Conservation (phyloP, 345 rosid species). For the Moricandia moricandioides region DNA sequence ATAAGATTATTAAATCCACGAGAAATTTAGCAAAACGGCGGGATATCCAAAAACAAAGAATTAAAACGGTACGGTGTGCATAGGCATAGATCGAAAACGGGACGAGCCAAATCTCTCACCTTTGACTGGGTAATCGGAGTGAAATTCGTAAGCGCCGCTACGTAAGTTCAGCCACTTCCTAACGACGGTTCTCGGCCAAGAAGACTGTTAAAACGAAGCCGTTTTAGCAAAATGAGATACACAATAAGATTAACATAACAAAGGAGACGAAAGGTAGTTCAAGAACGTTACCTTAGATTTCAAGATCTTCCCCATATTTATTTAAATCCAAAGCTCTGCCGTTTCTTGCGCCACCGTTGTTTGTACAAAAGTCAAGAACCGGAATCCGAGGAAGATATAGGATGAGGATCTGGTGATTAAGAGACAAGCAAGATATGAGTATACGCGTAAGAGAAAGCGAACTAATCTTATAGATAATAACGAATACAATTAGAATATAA, state of each 20-base stretch:
- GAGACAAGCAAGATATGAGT: conserved; percentile 17
- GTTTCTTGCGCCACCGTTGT: conserved; percentile 36
- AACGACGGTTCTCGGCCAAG: conserved; percentile 75
- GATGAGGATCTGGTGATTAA: conserved; percentile 36
- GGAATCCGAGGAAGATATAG: conserved; percentile 25
- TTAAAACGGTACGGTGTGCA: not conserved
- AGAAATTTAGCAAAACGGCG: not conserved
- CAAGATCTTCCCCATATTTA: conserved; percentile 45
- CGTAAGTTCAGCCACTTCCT: conserved; percentile 83
- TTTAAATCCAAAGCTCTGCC: conserved; percentile 36
- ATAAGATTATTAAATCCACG: not conserved
- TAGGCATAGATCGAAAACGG: not conserved
- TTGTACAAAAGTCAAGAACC: conserved; percentile 33
- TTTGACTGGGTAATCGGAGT: conserved; percentile 58
- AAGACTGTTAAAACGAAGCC: conserved; percentile 42
- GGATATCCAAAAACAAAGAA: not conserved
- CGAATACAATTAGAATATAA: conserved; percentile 17
- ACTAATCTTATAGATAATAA: conserved; percentile 12
- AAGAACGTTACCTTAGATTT: conserved; percentile 53
- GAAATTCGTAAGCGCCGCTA: conserved; percentile 63
- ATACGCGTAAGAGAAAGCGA: not conserved
- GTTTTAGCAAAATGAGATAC: not conserved
- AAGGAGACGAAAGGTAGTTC: not conserved
- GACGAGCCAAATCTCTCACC: conserved; percentile 39
- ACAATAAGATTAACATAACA: not conserved